Evolutionary conservation across 495 filamentous ascomycete species (phyloP), one percentile per base, ranked within the genome.

Genomic region (Parachaetomium inaequale): DNA sequence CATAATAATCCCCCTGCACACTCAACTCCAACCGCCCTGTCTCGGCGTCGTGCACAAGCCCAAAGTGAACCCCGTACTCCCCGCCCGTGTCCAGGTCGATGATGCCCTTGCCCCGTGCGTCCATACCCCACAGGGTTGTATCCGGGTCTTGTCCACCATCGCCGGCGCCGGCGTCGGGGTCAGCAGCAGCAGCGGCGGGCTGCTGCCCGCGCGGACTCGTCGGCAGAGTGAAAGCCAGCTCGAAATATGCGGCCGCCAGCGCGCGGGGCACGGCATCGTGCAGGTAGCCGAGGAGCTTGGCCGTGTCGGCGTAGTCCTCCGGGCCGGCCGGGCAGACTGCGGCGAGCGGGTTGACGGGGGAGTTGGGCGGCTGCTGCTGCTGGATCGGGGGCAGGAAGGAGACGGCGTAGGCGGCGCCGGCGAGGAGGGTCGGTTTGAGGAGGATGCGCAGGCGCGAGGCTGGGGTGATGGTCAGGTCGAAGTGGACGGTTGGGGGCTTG

Each of bases 401-500:
- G 46, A 79, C 62, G 36, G 63, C 55, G 61, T 68, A 77, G 50
- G 66, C 53, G 11, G 76, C 75, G 46, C 66, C 68, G 14, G 70
- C 65, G 21, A 61, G 56, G 0, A 68, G 67, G 17, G 67, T 52
- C 0, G 76, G 63, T 7, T 64, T 70, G 53, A 67, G 66, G 1
- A 72, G 62, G n/a, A 72, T 68, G 47, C 68, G 70, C 5, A 81
- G 55, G 14, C 70, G 66, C 6, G 67, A 64, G 2, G 70, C 66
- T 0, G 75, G 71, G 4, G 76, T 76, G 56, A 81, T 72, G n/a
- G 63, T 68, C 4, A 81, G 57, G 49, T 75, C 75, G 57, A 76
- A 77, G 11, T 74, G 67, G 21, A 70, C 70, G 1, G 61, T 51
- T 0, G 69, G 55, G 6, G 71, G 69, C n/a, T 55, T 58, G 29